Percentiles rank a stretch among this genome's conserved stretches.
phyloP scores from a whole-genome alignment of 495 filamentous ascomycete species.

The Annulohypoxylon bovei region DNA sequence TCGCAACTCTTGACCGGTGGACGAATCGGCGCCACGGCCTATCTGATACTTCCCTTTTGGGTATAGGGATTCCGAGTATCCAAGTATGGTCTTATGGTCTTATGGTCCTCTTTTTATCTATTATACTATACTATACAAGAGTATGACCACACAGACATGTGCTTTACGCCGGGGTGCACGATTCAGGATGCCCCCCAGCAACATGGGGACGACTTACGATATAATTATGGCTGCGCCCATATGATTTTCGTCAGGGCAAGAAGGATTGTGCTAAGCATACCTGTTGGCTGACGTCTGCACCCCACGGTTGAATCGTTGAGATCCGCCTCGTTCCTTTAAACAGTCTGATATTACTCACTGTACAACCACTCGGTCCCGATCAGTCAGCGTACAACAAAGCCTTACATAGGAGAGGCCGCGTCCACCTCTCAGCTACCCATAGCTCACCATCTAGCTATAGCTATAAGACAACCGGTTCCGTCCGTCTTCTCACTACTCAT shows the following conservation, averaged over 20 bases:
- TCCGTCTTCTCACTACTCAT: neutral
- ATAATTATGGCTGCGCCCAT: conserved; percentile 22
- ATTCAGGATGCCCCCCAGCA: conserved; percentile 2
- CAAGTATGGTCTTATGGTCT: neutral
- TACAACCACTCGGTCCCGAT: conserved; percentile 33
- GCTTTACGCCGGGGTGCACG: conserved; percentile 18
- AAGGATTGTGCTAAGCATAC: conserved; percentile 23
- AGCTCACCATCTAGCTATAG: conserved; percentile 4
- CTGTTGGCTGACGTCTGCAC: conserved; percentile 28
- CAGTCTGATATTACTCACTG: conserved; percentile 10
- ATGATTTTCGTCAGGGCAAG: neutral
- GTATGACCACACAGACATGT: conserved; percentile 24
- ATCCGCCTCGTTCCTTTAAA: conserved; percentile 34
- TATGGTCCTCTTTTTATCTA: neutral
- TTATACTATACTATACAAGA: neutral
- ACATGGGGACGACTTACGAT: conserved; percentile 16
- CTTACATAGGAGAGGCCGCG: conserved; percentile 24
- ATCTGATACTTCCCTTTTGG: conserved; percentile 32
- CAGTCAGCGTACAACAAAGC: conserved; percentile 29
- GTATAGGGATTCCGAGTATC: conserved; percentile 23
- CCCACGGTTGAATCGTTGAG: conserved; percentile 19
- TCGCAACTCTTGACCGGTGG: conserved; percentile 13
- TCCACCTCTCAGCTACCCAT: conserved; percentile 12
- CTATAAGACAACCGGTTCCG: conserved; percentile 14
- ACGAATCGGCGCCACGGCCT: conserved; percentile 15